phyloP scores from a whole-genome alignment of 345 rosid genomes.

The Stellera chamaejasme region DNA sequence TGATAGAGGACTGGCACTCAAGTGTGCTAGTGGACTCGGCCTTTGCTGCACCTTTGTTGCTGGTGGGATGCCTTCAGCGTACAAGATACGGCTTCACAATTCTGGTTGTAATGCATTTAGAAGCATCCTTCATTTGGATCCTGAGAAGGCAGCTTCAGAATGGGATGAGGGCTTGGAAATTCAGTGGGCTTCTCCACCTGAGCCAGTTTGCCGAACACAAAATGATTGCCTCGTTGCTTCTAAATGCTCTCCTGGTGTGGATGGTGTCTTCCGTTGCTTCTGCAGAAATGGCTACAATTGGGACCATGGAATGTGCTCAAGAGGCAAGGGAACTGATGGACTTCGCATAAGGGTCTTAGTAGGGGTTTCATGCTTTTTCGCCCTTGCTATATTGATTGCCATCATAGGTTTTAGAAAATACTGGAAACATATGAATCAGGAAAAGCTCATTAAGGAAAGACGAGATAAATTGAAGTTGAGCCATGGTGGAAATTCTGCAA shows the following conservation, averaged over 20 bases:
- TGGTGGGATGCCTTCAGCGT: constrained; percentile 64
- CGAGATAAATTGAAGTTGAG: constrained; percentile 37
- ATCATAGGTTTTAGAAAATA: constrained; percentile 17
- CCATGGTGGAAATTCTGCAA: constrained; percentile 37
- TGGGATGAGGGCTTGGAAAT: constrained; percentile 62
- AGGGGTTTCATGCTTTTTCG: constrained; percentile 24
- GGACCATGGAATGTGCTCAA: constrained; percentile 35
- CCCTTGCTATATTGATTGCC: constrained; percentile 9
- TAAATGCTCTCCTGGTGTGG: constrained; percentile 24
- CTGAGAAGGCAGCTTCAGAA: constrained; percentile 23
- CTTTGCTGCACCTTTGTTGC: constrained; percentile 52
- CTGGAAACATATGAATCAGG: constrained; percentile 11
- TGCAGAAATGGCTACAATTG: constrained; percentile 37
- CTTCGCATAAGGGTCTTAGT: constrained; percentile 21
- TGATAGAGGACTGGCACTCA: constrained; percentile 21
- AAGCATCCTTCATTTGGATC: constrained; percentile 44
- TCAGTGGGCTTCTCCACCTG: constrained; percentile 46
- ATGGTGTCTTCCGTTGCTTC: constrained; percentile 34
- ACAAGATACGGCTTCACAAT: constrained; percentile 50
- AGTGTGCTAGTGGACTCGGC: constrained; percentile 29
- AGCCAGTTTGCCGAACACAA: constrained; percentile 35
- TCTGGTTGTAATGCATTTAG: constrained; percentile 57
- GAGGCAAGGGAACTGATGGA: constrained; percentile 17
- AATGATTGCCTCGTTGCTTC: constrained; percentile 40
- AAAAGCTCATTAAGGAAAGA: constrained; percentile 35